Percentiles rank a stretch among this genome's conserved stretches.
Conservation (phyloP, 2,329 filamentous ascomycete species). For the Exophiala sp. region DNA sequence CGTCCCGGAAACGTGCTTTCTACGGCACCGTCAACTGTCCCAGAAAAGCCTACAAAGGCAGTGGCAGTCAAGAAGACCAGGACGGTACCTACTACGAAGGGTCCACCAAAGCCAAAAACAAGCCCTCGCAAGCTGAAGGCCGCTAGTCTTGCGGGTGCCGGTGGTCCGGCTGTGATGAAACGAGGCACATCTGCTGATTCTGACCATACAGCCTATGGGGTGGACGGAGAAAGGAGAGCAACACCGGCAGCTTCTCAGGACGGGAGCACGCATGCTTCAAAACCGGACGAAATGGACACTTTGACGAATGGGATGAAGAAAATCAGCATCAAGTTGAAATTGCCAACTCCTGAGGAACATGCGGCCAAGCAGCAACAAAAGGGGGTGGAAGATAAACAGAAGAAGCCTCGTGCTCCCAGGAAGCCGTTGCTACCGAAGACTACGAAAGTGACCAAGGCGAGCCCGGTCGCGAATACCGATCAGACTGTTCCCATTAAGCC, state of each 20-base stretch:
- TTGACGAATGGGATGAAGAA: constrained; percentile 51
- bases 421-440: constrained; percentile 32
- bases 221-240: constrained; percentile 34
- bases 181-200: neutral
- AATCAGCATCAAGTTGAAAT: constrained; percentile 51
- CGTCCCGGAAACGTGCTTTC: constrained; percentile 10
- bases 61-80: constrained; percentile 58
- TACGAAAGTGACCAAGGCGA: constrained; percentile 14
- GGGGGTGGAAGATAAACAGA: constrained; percentile 38
- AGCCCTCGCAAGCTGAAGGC: constrained; percentile 34
- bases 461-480: constrained; percentile 10
- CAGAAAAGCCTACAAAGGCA: constrained; percentile 31
- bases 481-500: constrained; percentile 11
- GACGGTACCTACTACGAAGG: constrained; percentile 42
- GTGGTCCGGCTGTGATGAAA: neutral
- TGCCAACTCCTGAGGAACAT: constrained; percentile 53
- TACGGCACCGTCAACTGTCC: constrained; percentile 24
- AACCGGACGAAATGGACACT: constrained; percentile 42
- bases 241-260: constrained; percentile 39
- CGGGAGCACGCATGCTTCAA: constrained; percentile 27
- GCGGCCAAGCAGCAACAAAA: constrained; percentile 43
- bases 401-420: constrained; percentile 32
- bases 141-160: neutral
- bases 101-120: constrained; percentile 32
- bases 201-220: neutral